Evolutionary conservation across 352 stramenopile genomes (phyloP), one percentile per base, ranked within the genome.

Genomic region (Globisporangium radiosum): DNA sequence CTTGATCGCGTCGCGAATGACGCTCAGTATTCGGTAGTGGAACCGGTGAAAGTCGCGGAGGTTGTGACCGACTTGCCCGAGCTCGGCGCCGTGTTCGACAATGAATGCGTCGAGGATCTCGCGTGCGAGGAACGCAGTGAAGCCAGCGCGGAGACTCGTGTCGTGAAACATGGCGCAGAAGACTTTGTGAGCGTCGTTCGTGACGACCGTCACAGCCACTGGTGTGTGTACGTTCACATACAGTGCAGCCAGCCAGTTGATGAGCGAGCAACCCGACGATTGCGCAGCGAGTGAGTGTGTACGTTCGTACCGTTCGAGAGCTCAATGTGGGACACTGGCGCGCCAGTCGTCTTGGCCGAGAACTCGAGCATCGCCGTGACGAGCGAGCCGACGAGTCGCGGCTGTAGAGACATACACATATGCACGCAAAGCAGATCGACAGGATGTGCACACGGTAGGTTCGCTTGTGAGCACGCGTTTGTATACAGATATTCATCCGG

Each of bases 141-240:
- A 97, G 39, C 69, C 76, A 7, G 84, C 62, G 11, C 85, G 78
- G 68, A 96, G 83, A 6, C 62, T 73, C 44, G 80, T 78, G 68
- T 97, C 89, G 71, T 96, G 84, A 64, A 97, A 97, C 60, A 96
- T 77, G 58, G 88, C 90, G 64, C 90, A 97, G 61, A 95, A 96
- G 7, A 97, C 86, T 55, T 97, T 96, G 57, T 90, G 76, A 11
- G 73, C 68, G 14, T 96, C 87, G 63, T 96, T 92, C 14, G 73
- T 87, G 33, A 96, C 90, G 51, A 97, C 85, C 7, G 90, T 96
- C 43, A 97, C 87, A 13, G 81, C 83, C 47, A 97, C 83, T 92
- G 51, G 44, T 33, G 45, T 50, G 15, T 5, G 45, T 0, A n/a
- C 15, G 43, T 17, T 13, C 15, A 17, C 19, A 49, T 49, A 6